Percentiles rank a stretch among this genome's conserved stretches.
Conservation (phyloP, 805 yeast species). For the Komagataella kurtzmanii region DNA sequence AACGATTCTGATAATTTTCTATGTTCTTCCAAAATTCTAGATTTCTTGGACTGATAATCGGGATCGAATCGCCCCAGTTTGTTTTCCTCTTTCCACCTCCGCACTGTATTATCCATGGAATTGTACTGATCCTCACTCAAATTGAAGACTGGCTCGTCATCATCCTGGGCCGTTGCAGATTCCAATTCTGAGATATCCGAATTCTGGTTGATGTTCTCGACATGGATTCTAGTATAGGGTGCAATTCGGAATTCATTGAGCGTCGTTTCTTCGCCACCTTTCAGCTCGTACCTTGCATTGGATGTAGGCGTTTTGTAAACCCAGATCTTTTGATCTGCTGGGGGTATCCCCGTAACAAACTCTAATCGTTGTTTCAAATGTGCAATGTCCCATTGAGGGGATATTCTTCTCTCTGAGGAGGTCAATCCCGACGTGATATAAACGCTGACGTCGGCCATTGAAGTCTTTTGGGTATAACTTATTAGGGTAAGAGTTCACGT, state of each 20-base stretch:
- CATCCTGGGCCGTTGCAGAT: constrained; percentile 13
- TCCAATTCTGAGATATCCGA: constrained; percentile 25
- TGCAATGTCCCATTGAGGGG: constrained; percentile 45
- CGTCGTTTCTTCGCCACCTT: constrained; percentile 6
- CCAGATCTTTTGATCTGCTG: constrained; percentile 35
- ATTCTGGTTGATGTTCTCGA: constrained; percentile 39
- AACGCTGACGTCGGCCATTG: constrained; percentile 28
- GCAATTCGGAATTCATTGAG: constrained; percentile 17
- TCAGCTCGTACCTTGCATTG: constrained; percentile 16
- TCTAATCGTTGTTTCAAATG: constrained; percentile 45
- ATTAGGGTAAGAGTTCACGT: not conserved
- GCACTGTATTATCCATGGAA: constrained; percentile 44
- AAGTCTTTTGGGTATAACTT: not conserved
- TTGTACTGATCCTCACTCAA: constrained; percentile 53
- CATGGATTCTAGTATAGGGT: constrained; percentile 37
- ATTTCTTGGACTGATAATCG: constrained; percentile 17
- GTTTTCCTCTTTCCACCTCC: constrained; percentile 63
- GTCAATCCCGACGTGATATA: constrained; percentile 53
- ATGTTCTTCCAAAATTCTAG: constrained; percentile 11
- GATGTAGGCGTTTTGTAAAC: constrained; percentile 27
- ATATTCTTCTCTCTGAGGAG: constrained; percentile 55
- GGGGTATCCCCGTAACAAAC: constrained; percentile 62
- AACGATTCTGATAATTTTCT: constrained; percentile 20
- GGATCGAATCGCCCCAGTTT: constrained; percentile 67
- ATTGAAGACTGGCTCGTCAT: constrained; percentile 24